phyloP scores from a whole-genome alignment of 768 basidiomycete genomes.

The Tylopilus sp. region DNA sequence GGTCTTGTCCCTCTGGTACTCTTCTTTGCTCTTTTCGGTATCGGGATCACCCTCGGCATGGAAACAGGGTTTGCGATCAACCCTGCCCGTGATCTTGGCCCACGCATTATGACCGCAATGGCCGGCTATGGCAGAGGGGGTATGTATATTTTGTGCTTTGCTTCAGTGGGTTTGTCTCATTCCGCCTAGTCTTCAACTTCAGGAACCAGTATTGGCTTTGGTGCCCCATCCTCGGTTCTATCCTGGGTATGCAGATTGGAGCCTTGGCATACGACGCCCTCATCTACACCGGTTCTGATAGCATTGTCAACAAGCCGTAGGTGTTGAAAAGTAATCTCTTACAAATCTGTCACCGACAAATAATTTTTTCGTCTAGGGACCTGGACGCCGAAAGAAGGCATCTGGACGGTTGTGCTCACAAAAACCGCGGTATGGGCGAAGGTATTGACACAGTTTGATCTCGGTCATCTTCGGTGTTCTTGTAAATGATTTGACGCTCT shows the following conservation, averaged over 20 bases:
- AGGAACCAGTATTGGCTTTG: constrained; percentile 71
- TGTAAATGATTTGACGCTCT: neutral
- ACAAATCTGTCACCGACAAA: neutral
- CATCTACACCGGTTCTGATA: constrained; percentile 55
- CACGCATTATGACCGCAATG: constrained; percentile 66
- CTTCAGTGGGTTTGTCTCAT: neutral
- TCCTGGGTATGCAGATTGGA: constrained; percentile 55
- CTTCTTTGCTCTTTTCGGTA: constrained; percentile 57
- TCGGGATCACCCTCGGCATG: constrained; percentile 57
- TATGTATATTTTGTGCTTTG: constrained; percentile 37
- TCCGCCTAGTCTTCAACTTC: constrained; percentile 21
- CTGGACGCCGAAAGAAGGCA: constrained; percentile 14
- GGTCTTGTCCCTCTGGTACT: constrained; percentile 54
- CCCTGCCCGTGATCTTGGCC: constrained; percentile 72
- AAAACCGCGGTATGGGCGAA: neutral
- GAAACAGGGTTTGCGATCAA: constrained; percentile 67
- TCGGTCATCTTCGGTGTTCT: neutral
- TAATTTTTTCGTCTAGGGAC: constrained; percentile 4
- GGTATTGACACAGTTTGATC: constrained; percentile 10
- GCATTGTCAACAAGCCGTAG: constrained; percentile 52
- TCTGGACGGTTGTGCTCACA: constrained; percentile 9
- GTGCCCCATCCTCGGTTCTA: constrained; percentile 59
- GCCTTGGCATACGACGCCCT: constrained; percentile 56
- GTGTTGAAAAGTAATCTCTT: neutral
- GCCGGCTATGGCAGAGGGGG: constrained; percentile 57